Base-by-base conservation (phyloP, 2,329 filamentous ascomycete species). In the Aureobasidium lini region DNA sequence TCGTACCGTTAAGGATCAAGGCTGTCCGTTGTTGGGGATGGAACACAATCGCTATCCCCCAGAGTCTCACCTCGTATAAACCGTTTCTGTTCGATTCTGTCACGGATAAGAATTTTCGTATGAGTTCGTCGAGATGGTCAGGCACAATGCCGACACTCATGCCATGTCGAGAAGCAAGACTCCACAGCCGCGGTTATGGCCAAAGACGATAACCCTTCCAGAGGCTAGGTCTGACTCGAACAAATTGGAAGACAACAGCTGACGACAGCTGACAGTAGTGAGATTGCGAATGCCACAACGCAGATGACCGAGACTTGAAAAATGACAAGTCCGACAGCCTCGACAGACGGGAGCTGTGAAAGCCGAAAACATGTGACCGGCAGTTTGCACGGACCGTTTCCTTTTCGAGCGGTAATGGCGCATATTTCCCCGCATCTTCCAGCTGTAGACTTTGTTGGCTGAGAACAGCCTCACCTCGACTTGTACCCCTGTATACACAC, bases 371-470 rank as follows among this genome's bases (percentile, higher is more conserved):
- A 48, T n/a, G n/a, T 44, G 42, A 44, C 42, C 8, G 48, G 36
- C 34, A 52, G 34, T 52, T 50, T 52, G 52, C 52, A 56, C 52
- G 18, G 42, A 56, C 52, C 52, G 52, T 56, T 56, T 18, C 52
- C 29, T n/a, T 16, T 46, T 56, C 39, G 42, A 42, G 37, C 29
- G 13, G 31, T 13, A n/a, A 37, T 28, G 28, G 36, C 52, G 31
- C 32, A 40, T 28, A 28, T 40, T 39, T 52, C 48, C 34, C 48
- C 48, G 48, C 48, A 39, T 29, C 3, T 40, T 8, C 2, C 10
- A 5, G 10, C 13, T 6, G 31, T 31, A 46, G 42, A 44, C 16
- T 56, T 56, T 37, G 8, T 43, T n/a, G 39, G 42, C 52, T 18
- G 16, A 46, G 13, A 36, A 44, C 40, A 23, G 13, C 39, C 40